These are phyloP conservation scores for Cupressus sempervirens DNA, from an alignment of 75 land plant species.

Conservation along the genomic window DNA sequence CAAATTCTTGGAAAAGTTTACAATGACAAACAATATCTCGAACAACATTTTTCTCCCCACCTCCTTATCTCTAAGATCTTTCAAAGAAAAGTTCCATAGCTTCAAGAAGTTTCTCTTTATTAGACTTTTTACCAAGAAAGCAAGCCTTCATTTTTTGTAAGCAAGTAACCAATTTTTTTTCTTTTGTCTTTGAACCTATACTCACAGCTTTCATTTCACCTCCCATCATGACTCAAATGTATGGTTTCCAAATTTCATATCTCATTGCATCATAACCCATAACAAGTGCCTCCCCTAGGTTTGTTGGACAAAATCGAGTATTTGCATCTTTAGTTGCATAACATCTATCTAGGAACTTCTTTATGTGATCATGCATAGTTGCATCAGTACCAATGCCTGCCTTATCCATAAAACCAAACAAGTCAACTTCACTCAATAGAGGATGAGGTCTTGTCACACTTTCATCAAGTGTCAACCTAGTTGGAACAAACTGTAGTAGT, in stretches of 20 bases:
- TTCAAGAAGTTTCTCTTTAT: conserved; percentile 76
- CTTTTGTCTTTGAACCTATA: conserved; percentile 74
- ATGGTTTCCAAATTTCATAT: conserved; percentile 96
- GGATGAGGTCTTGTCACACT: conserved; percentile 92
- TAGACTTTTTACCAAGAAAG: conserved; percentile 71
- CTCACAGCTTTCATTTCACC: conserved; percentile 94
- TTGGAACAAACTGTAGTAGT: conserved; percentile 70
- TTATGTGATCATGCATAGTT: conserved; percentile 99
- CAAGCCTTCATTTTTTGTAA: conserved; percentile 90
- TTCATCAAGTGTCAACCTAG: conserved; percentile 78
- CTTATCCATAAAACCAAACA: conserved; percentile 93
- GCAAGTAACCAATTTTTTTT: conserved; percentile 60
- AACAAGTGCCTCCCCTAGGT: conserved; percentile 92
- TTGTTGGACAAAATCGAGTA: conserved; percentile 91
- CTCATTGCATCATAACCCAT: conserved; percentile 99
- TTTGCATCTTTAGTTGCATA: conserved; percentile 91
- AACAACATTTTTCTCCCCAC: conserved; percentile 33
- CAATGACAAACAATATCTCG: conserved; percentile 67
- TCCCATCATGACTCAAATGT: conserved; percentile 90
- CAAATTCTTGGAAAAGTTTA: conserved; percentile 53
- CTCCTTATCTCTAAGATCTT: conserved; percentile 53
- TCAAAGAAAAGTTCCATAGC: conserved; percentile 93
- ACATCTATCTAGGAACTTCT: conserved; percentile 87
- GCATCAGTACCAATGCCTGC: conserved; percentile 99
- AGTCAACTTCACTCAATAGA: conserved; percentile 90